A percentile compares a stretch with the other conserved stretches of the same genome.
phyloP scores from a whole-genome alignment of 345 rosid genomes.

The Clarkia xantiana region DNA sequence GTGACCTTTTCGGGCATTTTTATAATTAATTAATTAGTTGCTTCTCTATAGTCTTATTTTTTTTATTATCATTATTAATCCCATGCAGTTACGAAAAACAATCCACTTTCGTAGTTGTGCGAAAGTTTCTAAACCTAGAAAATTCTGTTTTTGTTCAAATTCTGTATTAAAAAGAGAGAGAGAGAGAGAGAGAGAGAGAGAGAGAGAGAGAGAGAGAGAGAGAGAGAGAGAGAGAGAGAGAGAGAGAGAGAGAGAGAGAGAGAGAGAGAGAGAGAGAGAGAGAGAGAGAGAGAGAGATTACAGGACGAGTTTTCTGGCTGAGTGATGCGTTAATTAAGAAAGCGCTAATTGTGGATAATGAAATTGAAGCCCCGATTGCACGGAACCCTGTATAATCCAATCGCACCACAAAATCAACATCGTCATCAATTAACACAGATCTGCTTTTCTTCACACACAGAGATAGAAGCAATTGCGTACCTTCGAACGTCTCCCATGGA shows the following conservation, averaged over 20 bases:
- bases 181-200: too few relatives aligned
- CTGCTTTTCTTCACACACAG: not conserved
- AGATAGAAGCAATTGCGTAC: slow-evolving; percentile 10
- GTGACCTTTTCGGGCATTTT: too few relatives aligned
- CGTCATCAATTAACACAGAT: not conserved
- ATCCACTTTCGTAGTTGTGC: too few relatives aligned
- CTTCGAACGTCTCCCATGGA: slow-evolving; percentile 77
- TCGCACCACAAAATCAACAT: too few relatives aligned
- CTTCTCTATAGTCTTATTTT: too few relatives aligned
- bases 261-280: too few relatives aligned
- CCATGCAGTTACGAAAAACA: too few relatives aligned
- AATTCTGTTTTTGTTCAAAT: too few relatives aligned
- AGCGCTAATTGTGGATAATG: slow-evolving; percentile 19
- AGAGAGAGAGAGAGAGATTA: slow-evolving; percentile 8
- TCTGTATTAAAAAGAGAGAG: too few relatives aligned
- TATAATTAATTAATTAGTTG: too few relatives aligned
- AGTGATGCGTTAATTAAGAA: slow-evolving; percentile 29
- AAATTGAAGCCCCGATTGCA: slow-evolving; percentile 37
- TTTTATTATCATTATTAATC: too few relatives aligned
- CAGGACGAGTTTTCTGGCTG: slow-evolving; percentile 52
- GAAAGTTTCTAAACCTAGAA: too few relatives aligned
- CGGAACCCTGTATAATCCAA: slow-evolving; percentile 30
- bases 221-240: not conserved
- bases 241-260: not conserved
- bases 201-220: not conserved